These are phyloP conservation scores for Wickerhamomyces pijperi DNA, from an alignment of 805 yeast genomes.

Conservation along the genomic window DNA sequence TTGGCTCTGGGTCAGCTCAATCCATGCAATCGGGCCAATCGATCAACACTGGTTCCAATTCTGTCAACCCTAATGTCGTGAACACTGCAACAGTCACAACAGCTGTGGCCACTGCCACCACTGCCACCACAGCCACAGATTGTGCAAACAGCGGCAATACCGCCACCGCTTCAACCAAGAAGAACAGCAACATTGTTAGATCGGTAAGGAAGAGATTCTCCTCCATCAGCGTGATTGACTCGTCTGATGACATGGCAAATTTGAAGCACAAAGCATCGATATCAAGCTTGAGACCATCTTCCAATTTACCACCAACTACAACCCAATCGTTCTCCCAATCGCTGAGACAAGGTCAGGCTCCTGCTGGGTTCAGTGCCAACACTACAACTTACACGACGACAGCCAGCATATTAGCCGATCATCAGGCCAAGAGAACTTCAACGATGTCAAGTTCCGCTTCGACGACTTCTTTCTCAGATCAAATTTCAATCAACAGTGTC, in stretches of 20 bases:
- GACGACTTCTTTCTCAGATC: conserved; percentile 6
- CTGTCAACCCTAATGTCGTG: too few species aligned
- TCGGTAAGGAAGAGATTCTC: conserved; percentile 10
- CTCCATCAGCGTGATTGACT: conserved; percentile 10
- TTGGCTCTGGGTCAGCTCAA: too few species aligned
- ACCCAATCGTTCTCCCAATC: too few species aligned
- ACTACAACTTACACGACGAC: too few species aligned
- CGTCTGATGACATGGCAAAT: neutral
- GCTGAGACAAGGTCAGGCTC: too few species aligned
- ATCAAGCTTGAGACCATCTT: conserved; percentile 3
- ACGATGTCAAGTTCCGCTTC: too few species aligned
- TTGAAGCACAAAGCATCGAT: conserved; percentile 5
- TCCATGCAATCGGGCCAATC: too few species aligned
- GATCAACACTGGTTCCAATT: neutral
- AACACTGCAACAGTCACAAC: too few species aligned
- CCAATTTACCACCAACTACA: neutral
- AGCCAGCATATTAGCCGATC: too few species aligned
- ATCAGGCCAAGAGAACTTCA: too few species aligned
- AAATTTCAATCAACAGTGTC: conserved; percentile 9
- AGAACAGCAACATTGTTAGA: conserved; percentile 12
- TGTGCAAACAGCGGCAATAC: conserved; percentile 16
- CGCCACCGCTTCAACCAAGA: conserved; percentile 8
- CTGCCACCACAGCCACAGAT: conserved; percentile 14
- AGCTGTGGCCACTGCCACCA: too few species aligned
- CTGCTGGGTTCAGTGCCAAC: too few species aligned